phyloP scores from a whole-genome alignment of 1,284 basidiomycete genomes.

The Takashimella tepidaria region DNA sequence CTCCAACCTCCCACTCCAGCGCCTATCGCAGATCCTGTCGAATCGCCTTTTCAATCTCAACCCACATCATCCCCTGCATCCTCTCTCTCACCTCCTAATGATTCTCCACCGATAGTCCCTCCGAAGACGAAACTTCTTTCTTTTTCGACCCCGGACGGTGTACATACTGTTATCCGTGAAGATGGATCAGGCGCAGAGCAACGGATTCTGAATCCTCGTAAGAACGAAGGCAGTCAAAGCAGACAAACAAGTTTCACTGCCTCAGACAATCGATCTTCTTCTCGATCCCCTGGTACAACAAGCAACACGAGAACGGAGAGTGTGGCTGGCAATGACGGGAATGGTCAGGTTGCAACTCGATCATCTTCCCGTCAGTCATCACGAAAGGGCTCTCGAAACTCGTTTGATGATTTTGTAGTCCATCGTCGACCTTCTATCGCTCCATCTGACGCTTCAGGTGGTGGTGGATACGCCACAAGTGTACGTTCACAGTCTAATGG shows the following conservation, averaged over 20 bases:
- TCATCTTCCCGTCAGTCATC: conserved; percentile 15
- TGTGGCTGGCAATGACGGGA: conserved; percentile 1
- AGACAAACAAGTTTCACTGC: conserved; percentile 5
- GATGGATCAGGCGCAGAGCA: conserved; percentile 26
- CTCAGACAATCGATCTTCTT: not conserved
- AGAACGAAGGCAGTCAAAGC: not conserved
- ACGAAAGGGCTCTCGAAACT: conserved; percentile 8
- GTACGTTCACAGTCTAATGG: conserved; percentile 6
- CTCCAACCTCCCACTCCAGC: conserved; percentile 37
- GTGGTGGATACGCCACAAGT: conserved; percentile 1
- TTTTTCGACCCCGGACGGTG: conserved; percentile 9
- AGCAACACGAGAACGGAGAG: conserved; percentile 3
- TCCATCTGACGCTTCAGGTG: conserved; percentile 22
- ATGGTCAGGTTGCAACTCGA: not conserved
- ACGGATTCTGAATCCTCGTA: not conserved
- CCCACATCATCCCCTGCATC: conserved; percentile 9
- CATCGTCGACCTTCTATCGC: conserved; percentile 10
- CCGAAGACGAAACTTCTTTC: too few relatives aligned
- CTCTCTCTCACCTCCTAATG: conserved; percentile 13
- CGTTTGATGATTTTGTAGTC: conserved; percentile 24
- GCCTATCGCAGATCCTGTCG: conserved; percentile 20
- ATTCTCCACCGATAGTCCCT: not conserved
- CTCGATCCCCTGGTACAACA: conserved; percentile 7
- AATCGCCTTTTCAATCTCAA: conserved; percentile 26
- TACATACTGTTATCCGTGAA: conserved; percentile 21